Conservation (phyloP, 306 rosid genomes). For the Phaseolus lunatus region DNA sequence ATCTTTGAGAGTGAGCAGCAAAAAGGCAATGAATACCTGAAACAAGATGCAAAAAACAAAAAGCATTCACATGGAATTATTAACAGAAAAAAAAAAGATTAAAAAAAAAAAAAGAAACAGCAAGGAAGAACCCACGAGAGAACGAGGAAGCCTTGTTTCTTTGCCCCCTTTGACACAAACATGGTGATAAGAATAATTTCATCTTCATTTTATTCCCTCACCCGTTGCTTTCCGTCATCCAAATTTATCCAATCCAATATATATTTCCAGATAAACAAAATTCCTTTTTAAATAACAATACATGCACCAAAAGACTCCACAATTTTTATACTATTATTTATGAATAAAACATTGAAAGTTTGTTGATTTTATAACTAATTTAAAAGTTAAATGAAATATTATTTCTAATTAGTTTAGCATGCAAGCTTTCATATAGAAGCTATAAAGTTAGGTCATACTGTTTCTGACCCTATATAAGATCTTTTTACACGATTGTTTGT, state of each 20-base stretch:
- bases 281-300: background rate
- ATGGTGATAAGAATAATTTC: background rate
- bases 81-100: no score
- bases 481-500: no score
- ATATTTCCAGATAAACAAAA: background rate
- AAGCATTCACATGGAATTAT: background rate
- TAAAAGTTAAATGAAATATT: no score
- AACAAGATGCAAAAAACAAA: conserved; percentile 10
- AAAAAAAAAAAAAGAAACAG: background rate
- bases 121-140: background rate
- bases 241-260: background rate
- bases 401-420: no score
- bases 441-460: no score
- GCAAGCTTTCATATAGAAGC: no score
- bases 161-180: conserved; percentile 9
- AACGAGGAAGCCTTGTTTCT: background rate
- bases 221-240: background rate
- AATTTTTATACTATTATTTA: no score
- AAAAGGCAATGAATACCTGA: background rate
- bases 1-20: background rate
- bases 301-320: no score
- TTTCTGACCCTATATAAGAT: no score
- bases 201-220: conserved; percentile 18
- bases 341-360: no score
- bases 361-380: no score